phyloP scores from a whole-genome alignment of 495 filamentous ascomycete species.

The Clohesyomyces aquaticus region DNA sequence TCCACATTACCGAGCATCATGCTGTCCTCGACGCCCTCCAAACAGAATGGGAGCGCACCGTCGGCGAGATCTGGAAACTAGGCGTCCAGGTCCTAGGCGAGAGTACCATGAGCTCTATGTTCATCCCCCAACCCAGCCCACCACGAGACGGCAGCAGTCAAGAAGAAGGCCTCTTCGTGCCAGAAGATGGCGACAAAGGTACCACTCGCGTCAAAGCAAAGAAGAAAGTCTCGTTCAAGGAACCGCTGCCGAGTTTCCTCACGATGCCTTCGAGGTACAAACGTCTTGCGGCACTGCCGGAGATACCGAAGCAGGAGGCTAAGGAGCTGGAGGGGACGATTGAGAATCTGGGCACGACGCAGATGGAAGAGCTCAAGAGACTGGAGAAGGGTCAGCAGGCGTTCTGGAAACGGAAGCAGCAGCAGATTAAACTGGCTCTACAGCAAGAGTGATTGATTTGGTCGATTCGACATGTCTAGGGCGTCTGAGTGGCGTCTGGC shows the following conservation, averaged over 20 bases:
- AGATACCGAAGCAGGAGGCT: constrained; percentile 8
- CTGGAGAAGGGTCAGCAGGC: constrained; percentile 15
- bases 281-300: constrained; percentile 9
- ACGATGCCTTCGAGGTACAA: background rate
- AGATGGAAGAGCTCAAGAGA: constrained; percentile 23
- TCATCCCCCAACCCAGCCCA: background rate
- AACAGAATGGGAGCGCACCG: constrained; percentile 13
- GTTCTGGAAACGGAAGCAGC: constrained; percentile 17
- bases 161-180: background rate
- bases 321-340: constrained; percentile 18
- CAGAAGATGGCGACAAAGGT: background rate
- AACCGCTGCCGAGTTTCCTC: constrained; percentile 14
- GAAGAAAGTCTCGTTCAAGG: constrained; percentile 25
- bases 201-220: constrained; percentile 3
- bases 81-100: constrained; percentile 57
- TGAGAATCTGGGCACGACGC: constrained; percentile 9
- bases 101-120: constrained; percentile 21
- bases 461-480: too few species aligned
- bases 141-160: background rate
- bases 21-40: constrained; percentile 17
- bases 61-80: constrained; percentile 50
- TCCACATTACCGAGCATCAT: background rate
- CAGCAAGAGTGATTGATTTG: constrained; percentile 5
- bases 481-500: background rate
- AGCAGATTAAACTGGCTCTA: constrained; percentile 15